A percentile compares a stretch with the other conserved stretches of the same genome.
phyloP scores from a whole-genome alignment of 1,139 yeast species.

The Zygoascus hellenicus region DNA sequence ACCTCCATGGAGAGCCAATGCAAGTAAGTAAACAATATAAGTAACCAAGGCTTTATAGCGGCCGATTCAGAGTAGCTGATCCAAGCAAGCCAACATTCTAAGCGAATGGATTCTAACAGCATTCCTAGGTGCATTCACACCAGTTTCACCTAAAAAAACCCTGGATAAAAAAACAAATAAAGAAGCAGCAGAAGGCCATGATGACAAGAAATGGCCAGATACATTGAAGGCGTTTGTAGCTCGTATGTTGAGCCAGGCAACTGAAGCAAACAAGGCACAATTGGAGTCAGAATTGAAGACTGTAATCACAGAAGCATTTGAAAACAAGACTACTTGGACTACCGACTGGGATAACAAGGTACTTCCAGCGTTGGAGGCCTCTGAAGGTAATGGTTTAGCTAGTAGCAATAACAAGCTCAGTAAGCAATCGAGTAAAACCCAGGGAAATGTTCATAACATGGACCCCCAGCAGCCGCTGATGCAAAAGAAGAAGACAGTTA shows the following conservation, averaged over 20 bases:
- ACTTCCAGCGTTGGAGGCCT: conserved; percentile 44
- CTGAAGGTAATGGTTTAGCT: conserved; percentile 3
- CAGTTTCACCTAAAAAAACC: not conserved
- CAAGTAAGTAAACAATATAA: conserved; percentile 1
- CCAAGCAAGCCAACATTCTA: too few relatives aligned
- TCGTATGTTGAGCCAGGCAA: conserved; percentile 39
- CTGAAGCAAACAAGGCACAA: conserved; percentile 35
- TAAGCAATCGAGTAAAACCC: not conserved
- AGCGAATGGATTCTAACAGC: not conserved
- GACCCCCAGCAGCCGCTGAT: conserved; percentile 4
- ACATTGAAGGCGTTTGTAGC: conserved; percentile 44
- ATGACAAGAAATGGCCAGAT: conserved; percentile 41
- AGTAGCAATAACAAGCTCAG: not conserved
- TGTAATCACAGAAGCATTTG: conserved; percentile 48
- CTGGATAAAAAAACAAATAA: not conserved
- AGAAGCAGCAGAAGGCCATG: not conserved
- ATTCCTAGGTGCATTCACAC: conserved; percentile 1
- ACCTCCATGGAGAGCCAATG: conserved; percentile 27
- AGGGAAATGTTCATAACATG: conserved; percentile 9
- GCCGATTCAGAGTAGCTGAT: too few relatives aligned
- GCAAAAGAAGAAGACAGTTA: too few relatives aligned
- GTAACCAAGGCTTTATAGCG: too few relatives aligned
- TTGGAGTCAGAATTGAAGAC: conserved; percentile 43
- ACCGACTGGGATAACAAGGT: conserved; percentile 58
- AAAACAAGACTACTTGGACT: conserved; percentile 41